These are phyloP conservation scores for Trichophaea hybrida DNA, from an alignment of 2,329 filamentous ascomycete genomes.

Conservation along the genomic window DNA sequence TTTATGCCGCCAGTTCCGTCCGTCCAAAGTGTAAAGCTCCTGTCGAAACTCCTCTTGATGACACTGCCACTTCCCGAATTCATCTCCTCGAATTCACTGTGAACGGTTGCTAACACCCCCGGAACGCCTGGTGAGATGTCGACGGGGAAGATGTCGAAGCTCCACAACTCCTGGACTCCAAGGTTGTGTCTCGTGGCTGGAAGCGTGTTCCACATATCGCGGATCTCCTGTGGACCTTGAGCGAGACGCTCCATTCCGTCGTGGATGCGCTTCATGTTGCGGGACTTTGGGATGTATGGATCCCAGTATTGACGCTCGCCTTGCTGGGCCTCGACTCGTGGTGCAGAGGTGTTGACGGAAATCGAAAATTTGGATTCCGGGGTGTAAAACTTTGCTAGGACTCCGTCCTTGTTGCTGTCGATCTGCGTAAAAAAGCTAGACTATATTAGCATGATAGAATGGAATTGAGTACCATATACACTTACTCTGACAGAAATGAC, in stretches of 20 bases:
- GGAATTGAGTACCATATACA: conserved; percentile 2
- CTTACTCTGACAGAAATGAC: conserved; percentile 25
- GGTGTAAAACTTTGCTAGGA: conserved; percentile 60
- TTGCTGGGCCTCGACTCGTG: conserved; percentile 34
- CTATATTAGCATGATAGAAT: background rate
- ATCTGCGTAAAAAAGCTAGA: conserved; percentile 52
- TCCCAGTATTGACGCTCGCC: conserved; percentile 41
- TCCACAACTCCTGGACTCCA: conserved; percentile 55
- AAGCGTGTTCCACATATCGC: conserved; percentile 52
- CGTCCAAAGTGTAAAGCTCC: conserved; percentile 65
- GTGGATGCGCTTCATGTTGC: conserved; percentile 60
- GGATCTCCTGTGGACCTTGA: conserved; percentile 50
- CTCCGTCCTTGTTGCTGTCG: conserved; percentile 52
- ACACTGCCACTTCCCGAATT: conserved; percentile 40
- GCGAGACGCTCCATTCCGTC: conserved; percentile 49
- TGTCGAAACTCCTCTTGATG: conserved; percentile 63
- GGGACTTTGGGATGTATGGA: conserved; percentile 59
- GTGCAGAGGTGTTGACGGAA: conserved; percentile 50
- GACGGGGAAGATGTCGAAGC: conserved; percentile 61
- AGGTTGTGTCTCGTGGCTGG: conserved; percentile 63
- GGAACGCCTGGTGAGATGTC: conserved; percentile 2
- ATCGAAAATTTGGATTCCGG: conserved; percentile 59
- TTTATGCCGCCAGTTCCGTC: conserved; percentile 53
- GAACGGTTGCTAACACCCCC: conserved; percentile 53
- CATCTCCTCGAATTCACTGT: conserved; percentile 71